phyloP scores from a whole-genome alignment of 345 rosid genomes.

The Lepidium didymum region DNA sequence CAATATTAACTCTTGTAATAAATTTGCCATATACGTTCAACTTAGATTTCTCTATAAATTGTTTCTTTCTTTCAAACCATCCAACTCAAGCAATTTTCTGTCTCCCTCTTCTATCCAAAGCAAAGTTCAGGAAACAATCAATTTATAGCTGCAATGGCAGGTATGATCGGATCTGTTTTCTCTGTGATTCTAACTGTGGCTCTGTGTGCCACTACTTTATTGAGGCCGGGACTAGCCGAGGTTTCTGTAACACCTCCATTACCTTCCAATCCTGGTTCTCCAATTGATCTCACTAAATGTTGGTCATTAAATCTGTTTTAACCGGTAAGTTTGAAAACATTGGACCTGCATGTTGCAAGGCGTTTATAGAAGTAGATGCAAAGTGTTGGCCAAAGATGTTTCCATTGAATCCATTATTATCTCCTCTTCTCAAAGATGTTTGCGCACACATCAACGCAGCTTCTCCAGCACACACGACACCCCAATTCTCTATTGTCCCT shows the following conservation, averaged over 20 bases:
- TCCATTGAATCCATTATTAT: background rate
- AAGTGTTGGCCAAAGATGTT: conserved; percentile 2
- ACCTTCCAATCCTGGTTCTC: background rate
- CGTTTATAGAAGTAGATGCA: background rate
- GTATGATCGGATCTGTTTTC: background rate
- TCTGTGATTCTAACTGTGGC: background rate
- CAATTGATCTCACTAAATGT: background rate
- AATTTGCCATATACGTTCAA: background rate
- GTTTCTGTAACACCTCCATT: background rate
- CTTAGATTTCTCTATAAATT: background rate
- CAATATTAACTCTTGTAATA: background rate
- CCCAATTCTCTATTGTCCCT: too few species aligned
- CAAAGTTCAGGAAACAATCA: too few species aligned
- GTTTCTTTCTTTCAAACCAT: background rate
- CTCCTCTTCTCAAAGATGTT: background rate
- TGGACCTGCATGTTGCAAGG: background rate
- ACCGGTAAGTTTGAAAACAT: background rate
- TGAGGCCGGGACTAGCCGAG: background rate
- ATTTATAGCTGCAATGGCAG: background rate
- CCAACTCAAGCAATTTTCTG: background rate
- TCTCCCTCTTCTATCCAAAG: background rate
- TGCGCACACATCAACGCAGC: background rate
- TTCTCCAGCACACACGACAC: background rate
- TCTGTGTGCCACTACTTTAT: background rate
- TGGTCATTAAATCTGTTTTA: background rate